Evolutionary conservation across 73 alveolate genomes (phyloP).

Genomic region (Paramecium primaurelia): DNA sequence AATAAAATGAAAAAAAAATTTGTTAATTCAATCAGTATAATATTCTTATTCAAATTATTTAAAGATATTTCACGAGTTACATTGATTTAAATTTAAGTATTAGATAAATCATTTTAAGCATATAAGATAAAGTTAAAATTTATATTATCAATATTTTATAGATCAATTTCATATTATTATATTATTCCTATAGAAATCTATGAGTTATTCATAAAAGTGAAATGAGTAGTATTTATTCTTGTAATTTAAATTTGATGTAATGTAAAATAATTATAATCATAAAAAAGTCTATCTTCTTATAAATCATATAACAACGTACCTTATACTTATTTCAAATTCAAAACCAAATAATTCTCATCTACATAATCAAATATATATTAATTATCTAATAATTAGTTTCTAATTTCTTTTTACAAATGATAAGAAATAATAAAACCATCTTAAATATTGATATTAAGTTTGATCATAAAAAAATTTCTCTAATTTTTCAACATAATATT

Average conservation of each 20-base stretch:
- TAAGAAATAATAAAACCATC: no score
- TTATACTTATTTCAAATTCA: not conserved
- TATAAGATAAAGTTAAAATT: not conserved
- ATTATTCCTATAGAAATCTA: not conserved
- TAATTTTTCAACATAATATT: no score
- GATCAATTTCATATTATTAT: not conserved
- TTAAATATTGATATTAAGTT: no score
- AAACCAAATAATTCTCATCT: no score
- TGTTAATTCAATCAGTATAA: no score
- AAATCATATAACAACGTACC: not conserved
- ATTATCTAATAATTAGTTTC: not conserved
- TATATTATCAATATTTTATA: not conserved
- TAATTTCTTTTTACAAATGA: no score
- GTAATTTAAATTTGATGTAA: not conserved
- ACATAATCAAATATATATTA: no score
- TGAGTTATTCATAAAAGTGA: not conserved
- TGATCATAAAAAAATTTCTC: no score
- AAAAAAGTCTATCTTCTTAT: not conserved
- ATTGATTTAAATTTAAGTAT: not conserved
- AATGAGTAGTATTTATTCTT: not conserved
- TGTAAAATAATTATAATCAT: not conserved
- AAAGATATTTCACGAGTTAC: not conserved
- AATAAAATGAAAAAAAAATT: no score
- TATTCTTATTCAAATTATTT: no score
- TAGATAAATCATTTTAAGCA: not conserved